Percentiles rank a stretch among this genome's conserved stretches.
Conservation (phyloP, 805 yeast species). For the Pachysolen tannophilus region DNA sequence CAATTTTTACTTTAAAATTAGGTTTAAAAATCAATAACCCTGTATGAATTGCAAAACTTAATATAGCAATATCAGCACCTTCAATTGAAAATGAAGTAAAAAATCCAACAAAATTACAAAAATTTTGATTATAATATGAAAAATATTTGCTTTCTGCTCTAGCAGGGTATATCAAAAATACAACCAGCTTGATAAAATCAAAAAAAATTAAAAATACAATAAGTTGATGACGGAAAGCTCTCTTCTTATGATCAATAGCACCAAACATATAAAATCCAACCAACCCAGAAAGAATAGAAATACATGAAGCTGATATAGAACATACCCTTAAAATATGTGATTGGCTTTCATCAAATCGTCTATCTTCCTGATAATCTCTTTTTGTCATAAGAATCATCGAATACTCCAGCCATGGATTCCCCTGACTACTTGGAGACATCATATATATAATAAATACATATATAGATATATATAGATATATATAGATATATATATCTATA, state of each 20-base stretch:
- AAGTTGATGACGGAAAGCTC: constrained; percentile 63
- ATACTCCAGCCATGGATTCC: no score
- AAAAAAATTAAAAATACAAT: constrained; percentile 59
- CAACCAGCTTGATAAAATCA: constrained; percentile 68
- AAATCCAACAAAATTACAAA: constrained; percentile 68
- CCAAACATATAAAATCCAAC: constrained; percentile 50
- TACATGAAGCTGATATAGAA: constrained; percentile 40
- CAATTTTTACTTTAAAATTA: constrained; percentile 18
- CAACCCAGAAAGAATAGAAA: constrained; percentile 47
- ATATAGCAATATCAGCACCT: constrained; percentile 80
- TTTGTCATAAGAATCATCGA: no score
- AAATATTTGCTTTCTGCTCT: constrained; percentile 35
- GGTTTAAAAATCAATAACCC: constrained; percentile 67
- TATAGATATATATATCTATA: no score
- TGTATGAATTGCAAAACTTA: constrained; percentile 78
- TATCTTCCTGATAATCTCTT: no score
- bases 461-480: no score
- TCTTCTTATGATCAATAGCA: constrained; percentile 55
- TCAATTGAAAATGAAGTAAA: constrained; percentile 74
- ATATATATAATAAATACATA: no score
- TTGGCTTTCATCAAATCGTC: constrained; percentile 4
- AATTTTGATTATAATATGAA: constrained; percentile 38
- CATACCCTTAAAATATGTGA: constrained; percentile 22
- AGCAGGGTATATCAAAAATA: constrained; percentile 62
- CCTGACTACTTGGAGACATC: no score